A percentile compares a stretch with the other conserved stretches of the same genome.
These are phyloP conservation scores for Melocanna baccifera DNA, from an alignment of 176 grass and related monocot species.

Conservation along the genomic window DNA sequence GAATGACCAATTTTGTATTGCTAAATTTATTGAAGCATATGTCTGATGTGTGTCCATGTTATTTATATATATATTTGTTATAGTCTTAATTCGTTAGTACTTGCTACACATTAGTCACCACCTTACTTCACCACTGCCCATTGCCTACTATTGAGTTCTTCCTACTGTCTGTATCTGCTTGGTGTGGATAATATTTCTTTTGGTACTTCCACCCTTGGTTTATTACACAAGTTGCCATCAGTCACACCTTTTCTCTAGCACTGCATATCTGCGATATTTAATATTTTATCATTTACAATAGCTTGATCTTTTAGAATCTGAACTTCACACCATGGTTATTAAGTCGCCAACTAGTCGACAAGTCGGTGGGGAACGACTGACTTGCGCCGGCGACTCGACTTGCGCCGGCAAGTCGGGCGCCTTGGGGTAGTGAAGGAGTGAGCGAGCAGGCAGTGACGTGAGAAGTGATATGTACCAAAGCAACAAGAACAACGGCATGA, in stretches of 20 bases:
- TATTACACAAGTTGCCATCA: background rate
- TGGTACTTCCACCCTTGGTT: background rate
- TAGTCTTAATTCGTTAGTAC: background rate
- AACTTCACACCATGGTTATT: constrained; percentile 5
- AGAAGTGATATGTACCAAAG: no score
- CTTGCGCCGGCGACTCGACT: no score
- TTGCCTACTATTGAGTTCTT: background rate
- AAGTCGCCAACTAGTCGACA: no score
- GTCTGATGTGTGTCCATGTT: background rate
- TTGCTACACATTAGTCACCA: background rate
- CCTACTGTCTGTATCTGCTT: background rate
- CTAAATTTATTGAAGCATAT: background rate
- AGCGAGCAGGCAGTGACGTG: no score
- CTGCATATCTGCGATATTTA: background rate
- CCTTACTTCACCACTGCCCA: background rate
- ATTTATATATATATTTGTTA: background rate
- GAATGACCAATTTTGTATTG: background rate
- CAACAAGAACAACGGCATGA: no score
- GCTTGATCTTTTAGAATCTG: background rate
- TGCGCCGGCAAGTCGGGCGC: no score
- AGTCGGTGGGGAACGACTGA: no score
- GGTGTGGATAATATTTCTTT: background rate
- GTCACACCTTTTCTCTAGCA: background rate
- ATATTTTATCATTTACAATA: background rate
- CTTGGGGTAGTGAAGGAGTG: no score